Conservation (phyloP, 1,284 basidiomycete genomes). For the Pascua sp. region DNA sequence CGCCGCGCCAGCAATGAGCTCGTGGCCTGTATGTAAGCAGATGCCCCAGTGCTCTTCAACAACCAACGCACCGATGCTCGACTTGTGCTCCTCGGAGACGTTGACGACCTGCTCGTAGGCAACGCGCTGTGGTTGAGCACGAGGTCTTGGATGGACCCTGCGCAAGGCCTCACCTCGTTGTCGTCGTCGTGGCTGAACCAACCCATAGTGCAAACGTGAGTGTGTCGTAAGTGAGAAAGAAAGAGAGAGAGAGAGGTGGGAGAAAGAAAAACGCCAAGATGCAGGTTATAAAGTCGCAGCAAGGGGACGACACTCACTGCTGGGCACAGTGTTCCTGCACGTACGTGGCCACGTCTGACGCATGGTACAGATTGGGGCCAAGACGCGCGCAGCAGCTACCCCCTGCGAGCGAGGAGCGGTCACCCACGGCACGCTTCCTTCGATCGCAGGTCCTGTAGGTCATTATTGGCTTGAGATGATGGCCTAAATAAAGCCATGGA, state of each 20-base stretch:
- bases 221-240: neutral
- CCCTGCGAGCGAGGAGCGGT: no score
- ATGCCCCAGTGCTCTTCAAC: neutral
- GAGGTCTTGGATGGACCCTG: neutral
- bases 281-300: no score
- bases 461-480: no score
- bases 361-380: no score
- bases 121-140: constrained; percentile 7
- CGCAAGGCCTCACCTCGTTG: constrained; percentile 14
- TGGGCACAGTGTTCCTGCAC: no score
- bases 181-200: constrained; percentile 27
- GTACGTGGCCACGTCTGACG: no score
- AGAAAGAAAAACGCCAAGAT: neutral
- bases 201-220: constrained; percentile 16
- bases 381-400: no score
- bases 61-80: neutral
- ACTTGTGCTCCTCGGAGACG: constrained; percentile 12
- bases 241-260: neutral
- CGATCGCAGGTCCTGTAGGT: no score
- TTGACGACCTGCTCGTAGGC: constrained; percentile 22
- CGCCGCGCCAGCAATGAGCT: constrained; percentile 25
- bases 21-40: constrained; percentile 4
- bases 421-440: no score
- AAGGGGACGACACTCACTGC: no score
- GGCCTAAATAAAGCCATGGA: no score